These are phyloP conservation scores for Mallotus nudiflorus DNA, from an alignment of 345 rosid species.

Conservation along the genomic window DNA sequence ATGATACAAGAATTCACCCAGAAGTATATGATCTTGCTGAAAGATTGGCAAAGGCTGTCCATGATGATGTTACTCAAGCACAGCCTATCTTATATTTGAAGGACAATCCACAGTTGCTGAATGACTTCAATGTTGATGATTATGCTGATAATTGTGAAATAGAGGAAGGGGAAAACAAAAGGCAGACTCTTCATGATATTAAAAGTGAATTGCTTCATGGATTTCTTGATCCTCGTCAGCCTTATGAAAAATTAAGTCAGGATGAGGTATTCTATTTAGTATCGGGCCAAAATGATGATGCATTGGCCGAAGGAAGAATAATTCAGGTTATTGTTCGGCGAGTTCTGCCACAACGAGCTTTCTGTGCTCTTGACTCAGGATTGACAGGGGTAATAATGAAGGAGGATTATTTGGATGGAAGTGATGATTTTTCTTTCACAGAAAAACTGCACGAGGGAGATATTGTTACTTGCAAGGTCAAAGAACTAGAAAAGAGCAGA, in stretches of 20 bases:
- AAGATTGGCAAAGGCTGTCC: no score
- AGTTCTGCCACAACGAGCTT: conserved; percentile 10
- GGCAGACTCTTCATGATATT: conserved; percentile 11
- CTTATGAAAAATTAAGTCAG: background rate
- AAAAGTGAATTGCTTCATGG: conserved; percentile 7
- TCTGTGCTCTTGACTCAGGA: conserved; percentile 15
- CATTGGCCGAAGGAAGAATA: conserved; percentile 17
- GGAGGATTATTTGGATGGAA: conserved; percentile 16
- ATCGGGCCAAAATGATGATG: conserved; percentile 14
- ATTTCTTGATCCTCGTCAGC: conserved; percentile 11
- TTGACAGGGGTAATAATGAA: conserved; percentile 12
- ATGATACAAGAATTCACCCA: conserved; percentile 19
- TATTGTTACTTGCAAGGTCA: conserved; percentile 11
- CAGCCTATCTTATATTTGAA: background rate
- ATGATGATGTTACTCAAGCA: no score
- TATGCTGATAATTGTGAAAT: conserved; percentile 9
- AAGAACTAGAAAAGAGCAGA: conserved; percentile 9
- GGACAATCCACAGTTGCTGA: conserved; percentile 9
- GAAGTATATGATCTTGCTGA: no score
- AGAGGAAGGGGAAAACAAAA: conserved; percentile 4
- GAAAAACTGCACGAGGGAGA: conserved; percentile 15
- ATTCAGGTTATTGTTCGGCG: background rate
- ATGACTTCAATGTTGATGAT: conserved; percentile 1
- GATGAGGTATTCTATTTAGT: conserved; percentile 16
- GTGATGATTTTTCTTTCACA: conserved; percentile 9